Conservation (phyloP, 148 eudicot species). For the Camellia granthamiana region DNA sequence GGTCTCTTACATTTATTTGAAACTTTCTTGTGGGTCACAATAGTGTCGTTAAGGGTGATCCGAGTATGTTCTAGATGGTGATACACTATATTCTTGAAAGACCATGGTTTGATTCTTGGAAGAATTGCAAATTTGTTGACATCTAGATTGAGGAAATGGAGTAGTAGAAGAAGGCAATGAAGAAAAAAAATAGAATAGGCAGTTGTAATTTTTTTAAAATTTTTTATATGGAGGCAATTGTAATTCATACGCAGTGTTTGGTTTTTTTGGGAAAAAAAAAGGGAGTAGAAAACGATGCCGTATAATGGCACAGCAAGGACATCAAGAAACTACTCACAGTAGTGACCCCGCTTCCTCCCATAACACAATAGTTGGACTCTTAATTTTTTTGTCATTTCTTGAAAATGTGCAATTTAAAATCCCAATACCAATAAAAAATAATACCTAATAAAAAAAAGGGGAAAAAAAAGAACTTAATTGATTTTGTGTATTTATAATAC, state of each 20-base stretch:
- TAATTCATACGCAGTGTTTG: not conserved
- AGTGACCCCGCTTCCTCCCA: too few relatives aligned
- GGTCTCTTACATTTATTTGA: conserved; percentile 82
- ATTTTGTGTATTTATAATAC: too few relatives aligned
- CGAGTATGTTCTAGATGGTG: conserved; percentile 58
- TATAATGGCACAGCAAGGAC: too few relatives aligned
- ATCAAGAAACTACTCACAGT: too few relatives aligned
- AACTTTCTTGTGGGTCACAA: conserved; percentile 95
- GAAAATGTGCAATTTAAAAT: too few relatives aligned
- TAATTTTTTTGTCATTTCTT: too few relatives aligned
- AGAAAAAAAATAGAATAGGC: conserved; percentile 19
- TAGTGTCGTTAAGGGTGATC: conserved; percentile 58
- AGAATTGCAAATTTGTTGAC: conserved; percentile 82
- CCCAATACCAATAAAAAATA: too few relatives aligned
- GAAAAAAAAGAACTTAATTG: too few relatives aligned
- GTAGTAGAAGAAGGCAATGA: conserved; percentile 36
- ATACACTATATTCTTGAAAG: conserved; percentile 93
- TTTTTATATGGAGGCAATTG: too few relatives aligned
- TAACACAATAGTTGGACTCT: too few relatives aligned
- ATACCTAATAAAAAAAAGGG: too few relatives aligned
- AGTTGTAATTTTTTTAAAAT: not conserved
- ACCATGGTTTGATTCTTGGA: conserved; percentile 96
- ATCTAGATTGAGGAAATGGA: conserved; percentile 66
- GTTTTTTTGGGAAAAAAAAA: not conserved
- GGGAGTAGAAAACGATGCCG: too few relatives aligned